Base-by-base conservation (phyloP, 2,329 filamentous ascomycete genomes). In the Alternaria sp. region DNA sequence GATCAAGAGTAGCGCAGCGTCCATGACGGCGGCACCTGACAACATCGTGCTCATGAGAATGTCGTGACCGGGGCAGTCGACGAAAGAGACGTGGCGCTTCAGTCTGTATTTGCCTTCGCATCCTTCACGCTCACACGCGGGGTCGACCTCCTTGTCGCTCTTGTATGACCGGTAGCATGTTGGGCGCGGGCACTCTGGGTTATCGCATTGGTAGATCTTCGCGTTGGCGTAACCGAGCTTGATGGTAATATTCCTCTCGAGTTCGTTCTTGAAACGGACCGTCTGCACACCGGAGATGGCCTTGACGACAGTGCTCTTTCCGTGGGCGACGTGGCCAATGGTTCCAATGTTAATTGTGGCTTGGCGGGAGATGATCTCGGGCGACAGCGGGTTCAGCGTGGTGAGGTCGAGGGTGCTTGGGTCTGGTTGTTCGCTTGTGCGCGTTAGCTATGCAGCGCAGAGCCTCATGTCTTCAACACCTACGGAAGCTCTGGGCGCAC, bases 41-140 rank as follows among this genome's bases (percentile, higher is more conserved):
- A 99, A 90, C 96, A 99, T 99, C 76, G 96, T 99, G 84, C 95
- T 98, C 96, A 99, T 99, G 82, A 99, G 94, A 94, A 99, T 99
- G 85, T 99, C 96, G 92, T 99, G 96, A 83, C 96, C 96, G 61
- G 96, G 96, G 87, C 96, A 98, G 83, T 98, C 96, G 73, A 98
- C 96, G 81, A 98, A 99, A 15, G 93, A 95, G 71, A 79, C 74
- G 57, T 73, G 66, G 33, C 65, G 89, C 76, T 97, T 84, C 77
- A 99, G 84, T 78, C 93, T 86, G 84, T 98, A 99, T 77, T 86
- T 95, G 63, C 96, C 96, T 62, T 83, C 84, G 79, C 96, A 99
- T 72, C 94, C 95, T 68, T 97, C 92, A 71, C 96, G 89, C 85
- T 99, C 96, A 78, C 96, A 99, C 47, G 93, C 90, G 70, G 96